Percentiles rank a stretch among this genome's conserved stretches.
phyloP scores from a whole-genome alignment of 495 filamentous ascomycete species.

The Friedmanniomyces simplex region DNA sequence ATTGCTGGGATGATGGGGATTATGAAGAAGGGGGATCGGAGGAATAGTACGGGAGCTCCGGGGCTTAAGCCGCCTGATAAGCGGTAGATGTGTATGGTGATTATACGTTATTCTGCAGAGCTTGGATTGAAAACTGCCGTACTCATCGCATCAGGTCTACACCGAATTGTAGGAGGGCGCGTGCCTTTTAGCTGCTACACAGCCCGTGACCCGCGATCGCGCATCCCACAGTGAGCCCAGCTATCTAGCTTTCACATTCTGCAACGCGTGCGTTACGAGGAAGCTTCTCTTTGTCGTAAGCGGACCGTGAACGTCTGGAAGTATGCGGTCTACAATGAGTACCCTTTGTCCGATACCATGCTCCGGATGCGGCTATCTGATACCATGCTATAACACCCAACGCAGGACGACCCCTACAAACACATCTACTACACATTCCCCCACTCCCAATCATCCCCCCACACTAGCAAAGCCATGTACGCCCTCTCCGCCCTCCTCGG shows the following conservation, averaged over 20 bases:
- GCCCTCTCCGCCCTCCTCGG: not conserved
- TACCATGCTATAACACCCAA: not conserved
- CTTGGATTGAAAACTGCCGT: too few relatives aligned
- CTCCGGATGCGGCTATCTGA: not conserved
- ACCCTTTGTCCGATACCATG: not conserved
- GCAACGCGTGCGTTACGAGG: not conserved
- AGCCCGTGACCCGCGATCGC: too few relatives aligned
- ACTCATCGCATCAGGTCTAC: too few relatives aligned
- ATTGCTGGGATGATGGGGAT: constrained; percentile 25
- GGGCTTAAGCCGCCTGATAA: constrained; percentile 12
- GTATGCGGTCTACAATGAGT: not conserved
- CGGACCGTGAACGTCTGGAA: not conserved
- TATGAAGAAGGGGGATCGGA: constrained; percentile 20
- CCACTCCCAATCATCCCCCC: not conserved
- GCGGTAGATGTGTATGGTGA: constrained; percentile 3
- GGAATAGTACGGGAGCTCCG: constrained; percentile 11
- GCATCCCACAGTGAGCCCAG: too few relatives aligned
- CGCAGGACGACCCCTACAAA: too few relatives aligned
- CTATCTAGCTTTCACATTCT: not conserved
- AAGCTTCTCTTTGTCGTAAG: not conserved
- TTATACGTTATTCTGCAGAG: too few relatives aligned
- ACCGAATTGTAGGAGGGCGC: too few relatives aligned
- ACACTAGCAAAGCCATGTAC: not conserved
- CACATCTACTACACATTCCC: not conserved
- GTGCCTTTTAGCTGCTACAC: too few relatives aligned